Evolutionary conservation across 441 rosid genomes (phyloP).

Genomic region (Populus hybrid): DNA sequence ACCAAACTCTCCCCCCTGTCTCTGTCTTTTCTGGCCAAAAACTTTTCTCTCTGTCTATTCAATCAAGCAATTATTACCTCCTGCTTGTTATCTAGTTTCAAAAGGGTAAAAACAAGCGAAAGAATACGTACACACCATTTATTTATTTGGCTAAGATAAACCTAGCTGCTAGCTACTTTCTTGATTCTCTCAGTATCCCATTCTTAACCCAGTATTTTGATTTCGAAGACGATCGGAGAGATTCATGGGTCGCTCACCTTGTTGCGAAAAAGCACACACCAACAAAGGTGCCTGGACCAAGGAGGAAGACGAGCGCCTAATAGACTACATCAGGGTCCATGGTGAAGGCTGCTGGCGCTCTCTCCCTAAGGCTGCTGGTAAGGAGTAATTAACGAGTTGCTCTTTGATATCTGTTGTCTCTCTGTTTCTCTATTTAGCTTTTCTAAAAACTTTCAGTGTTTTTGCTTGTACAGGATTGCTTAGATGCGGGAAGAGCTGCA

Average conservation of each 20-base stretch:
- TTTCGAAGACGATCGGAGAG: neutral
- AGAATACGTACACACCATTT: too few species aligned
- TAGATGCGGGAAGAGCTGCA: slow-evolving; percentile 43
- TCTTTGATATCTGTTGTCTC: too few species aligned
- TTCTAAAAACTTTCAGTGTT: neutral
- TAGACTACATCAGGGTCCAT: slow-evolving; percentile 36
- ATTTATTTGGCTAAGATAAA: neutral
- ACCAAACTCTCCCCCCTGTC: neutral
- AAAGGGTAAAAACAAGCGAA: too few species aligned
- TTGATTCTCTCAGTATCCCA: neutral
- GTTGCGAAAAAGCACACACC: slow-evolving; percentile 47
- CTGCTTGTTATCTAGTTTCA: neutral
- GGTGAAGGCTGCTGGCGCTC: slow-evolving; percentile 53
- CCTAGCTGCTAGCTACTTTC: neutral
- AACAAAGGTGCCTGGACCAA: slow-evolving; percentile 51
- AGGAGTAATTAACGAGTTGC: neutral
- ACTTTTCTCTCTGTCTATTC: neutral
- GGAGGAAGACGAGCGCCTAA: slow-evolving; percentile 42
- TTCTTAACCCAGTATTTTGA: too few species aligned
- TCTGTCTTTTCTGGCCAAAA: neutral
- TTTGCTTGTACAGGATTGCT: slow-evolving; percentile 26
- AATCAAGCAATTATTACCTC: neutral
- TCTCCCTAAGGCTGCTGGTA: slow-evolving; percentile 44
- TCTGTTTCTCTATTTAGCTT: too few species aligned
- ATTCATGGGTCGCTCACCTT: slow-evolving; percentile 46